phyloP scores from a whole-genome alignment of 345 rosid species.

The Acer campestre region DNA sequence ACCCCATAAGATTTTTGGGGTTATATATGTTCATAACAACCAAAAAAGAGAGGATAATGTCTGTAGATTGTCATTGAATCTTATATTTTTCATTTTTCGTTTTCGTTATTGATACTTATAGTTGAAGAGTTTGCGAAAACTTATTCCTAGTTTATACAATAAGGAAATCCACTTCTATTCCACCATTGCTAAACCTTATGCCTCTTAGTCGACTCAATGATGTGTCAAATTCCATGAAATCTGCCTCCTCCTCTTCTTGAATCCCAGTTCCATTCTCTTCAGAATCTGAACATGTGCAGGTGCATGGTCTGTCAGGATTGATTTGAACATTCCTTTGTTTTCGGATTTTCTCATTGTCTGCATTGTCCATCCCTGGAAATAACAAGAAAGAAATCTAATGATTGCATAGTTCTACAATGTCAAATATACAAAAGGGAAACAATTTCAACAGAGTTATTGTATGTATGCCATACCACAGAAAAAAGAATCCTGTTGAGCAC shows the following conservation, averaged over 20 bases:
- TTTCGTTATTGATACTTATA: neutral
- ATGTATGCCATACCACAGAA: neutral
- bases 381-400: neutral
- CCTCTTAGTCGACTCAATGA: neutral
- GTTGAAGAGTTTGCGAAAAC: neutral
- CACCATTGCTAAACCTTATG: neutral
- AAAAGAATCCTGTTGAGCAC: neutral
- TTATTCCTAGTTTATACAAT: neutral
- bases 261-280: neutral
- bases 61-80: neutral
- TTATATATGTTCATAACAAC: neutral
- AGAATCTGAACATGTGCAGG: neutral
- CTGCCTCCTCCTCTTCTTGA: neutral
- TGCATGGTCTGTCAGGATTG: neutral
- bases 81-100: neutral
- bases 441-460: neutral
- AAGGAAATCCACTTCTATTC: neutral
- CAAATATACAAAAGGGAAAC: too few relatives aligned
- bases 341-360: neutral
- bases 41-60: neutral
- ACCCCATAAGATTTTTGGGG: neutral
- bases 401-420: neutral
- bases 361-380: neutral
- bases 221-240: neutral
- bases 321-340: neutral